Evolutionary conservation across 176 grass and related monocot genomes (phyloP), one percentile per base, ranked within the genome.

Genomic region (Pontederia paniculata): DNA sequence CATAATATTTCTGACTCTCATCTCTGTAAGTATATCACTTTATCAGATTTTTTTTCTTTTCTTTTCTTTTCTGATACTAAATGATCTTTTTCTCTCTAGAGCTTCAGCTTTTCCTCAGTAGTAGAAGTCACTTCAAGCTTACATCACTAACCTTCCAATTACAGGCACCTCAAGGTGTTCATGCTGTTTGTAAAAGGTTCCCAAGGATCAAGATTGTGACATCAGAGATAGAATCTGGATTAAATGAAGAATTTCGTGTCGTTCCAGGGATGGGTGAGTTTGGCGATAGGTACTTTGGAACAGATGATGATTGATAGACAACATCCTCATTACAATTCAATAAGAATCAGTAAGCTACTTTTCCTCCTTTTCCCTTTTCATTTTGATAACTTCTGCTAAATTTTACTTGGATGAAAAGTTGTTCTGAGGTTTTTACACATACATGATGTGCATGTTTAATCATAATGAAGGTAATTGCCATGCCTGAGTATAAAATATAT

Each of bases 121-220:
- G 7, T 6, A 37, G 28, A 37, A 6, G 5, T 37, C 1, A 37
- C 28, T 37, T 2, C 28, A 37, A 37, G 28, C 28, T 37, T 37
- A 37, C 28, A 6, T 37, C 7, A 37, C 28, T 37, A 5, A 2
- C 28, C 28, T 37, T 37, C 0, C 28, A 37, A 37, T 37, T 37
- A 37, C 42, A 96, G 85, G 90, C 90, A 37, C 88, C 82, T 46
- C 82, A 86, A 83, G 88, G 88, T 58, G 78, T 93, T 48, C 82
- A 86, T 64, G 90, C 80, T 10, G 90, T 89, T 15, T 86, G 90
- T 74, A 96, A 89, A 83, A 86, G 72, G 70, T 96, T 96, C 25
- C 90, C 90, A 8, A 89, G 90, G 74, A 48, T 96, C 43, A 86
- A 96, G 74, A 96, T 89, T 37, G 90, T 89, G 74, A 96, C 90